Evolutionary conservation across 192 early-diverging fungal species (phyloP), one percentile per base, ranked within the genome.

Genomic region (Entomortierella chlamydospora): DNA sequence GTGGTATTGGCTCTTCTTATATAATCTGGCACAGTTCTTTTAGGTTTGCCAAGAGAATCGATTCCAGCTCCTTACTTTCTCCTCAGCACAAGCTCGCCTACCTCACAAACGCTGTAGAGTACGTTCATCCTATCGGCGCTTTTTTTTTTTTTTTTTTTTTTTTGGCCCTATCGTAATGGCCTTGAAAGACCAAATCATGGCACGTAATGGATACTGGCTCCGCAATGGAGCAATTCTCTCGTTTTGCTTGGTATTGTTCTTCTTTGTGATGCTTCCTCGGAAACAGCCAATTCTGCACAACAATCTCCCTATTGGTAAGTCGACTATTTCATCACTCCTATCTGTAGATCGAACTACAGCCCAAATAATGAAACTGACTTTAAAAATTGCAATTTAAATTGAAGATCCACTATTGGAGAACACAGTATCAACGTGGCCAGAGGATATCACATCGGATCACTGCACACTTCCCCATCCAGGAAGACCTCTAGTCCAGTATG

Each of bases 401-500:
- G 8, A n/a, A 56, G 71, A 73, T 53, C 49, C 61, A 1, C n/a
- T 67, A 7, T 28, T 49, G 12, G 58, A 74, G 11, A 61, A 26
- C 57, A 42, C 51, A 25, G 30, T 47, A 1, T 22, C 29, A 64
- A n/a, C 58, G 12, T 79, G 76, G 76, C 76, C 76, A 33, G 26
- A 45, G 17, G 51, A 59, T 23, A 79, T 91, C 25, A 77, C 76
- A 42, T 91, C 91, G 4, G 60, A 62, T 18, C 90, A 91, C 69
- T 93, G 91, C 68, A 84, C 85, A 15, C 60, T 90, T 2, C 64
- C 90, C 18, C 82, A 90, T 61, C 90, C 88, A 15, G 89, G 90
- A 9, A 87, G 88, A 49, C 96, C 93, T 4, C 80, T 93, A 30
- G 80, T 94, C 26, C 95, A 99, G 73, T 96, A 96, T 83, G 95